phyloP scores from a whole-genome alignment of 1,284 basidiomycete genomes.

The Ustilago tritici region DNA sequence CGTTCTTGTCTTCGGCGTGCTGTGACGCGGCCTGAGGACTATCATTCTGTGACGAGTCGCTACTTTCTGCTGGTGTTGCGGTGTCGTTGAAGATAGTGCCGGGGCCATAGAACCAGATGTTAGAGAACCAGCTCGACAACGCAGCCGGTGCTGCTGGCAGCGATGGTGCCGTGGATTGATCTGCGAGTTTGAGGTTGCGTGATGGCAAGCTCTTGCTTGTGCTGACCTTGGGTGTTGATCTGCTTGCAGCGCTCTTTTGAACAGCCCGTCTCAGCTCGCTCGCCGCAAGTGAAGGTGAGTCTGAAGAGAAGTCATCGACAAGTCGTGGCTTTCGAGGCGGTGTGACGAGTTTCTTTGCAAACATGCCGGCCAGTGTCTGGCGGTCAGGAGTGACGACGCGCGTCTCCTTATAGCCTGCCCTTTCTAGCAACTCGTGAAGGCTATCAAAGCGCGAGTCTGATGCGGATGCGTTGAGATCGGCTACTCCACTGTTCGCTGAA shows the following conservation, averaged over 20 bases:
- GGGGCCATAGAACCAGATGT: slow-evolving; percentile 45
- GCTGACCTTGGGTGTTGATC: slow-evolving; percentile 18
- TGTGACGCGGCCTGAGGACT: neutral
- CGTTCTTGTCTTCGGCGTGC: neutral
- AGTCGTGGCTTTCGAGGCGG: slow-evolving; percentile 23
- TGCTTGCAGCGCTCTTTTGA: slow-evolving; percentile 16
- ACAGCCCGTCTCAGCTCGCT: slow-evolving; percentile 31
- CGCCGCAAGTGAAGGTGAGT: slow-evolving; percentile 43
- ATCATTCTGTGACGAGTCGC: neutral
- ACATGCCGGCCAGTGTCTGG: slow-evolving; percentile 36
- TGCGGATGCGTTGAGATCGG: neutral
- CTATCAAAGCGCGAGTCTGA: slow-evolving; percentile 56
- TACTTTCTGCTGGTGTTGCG: neutral
- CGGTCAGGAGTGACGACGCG: slow-evolving; percentile 62
- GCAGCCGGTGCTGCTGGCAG: slow-evolving; percentile 12
- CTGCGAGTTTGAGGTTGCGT: slow-evolving; percentile 20
- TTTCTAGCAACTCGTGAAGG: slow-evolving; percentile 63
- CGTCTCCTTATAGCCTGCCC: slow-evolving; percentile 68
- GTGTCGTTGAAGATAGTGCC: slow-evolving; percentile 22
- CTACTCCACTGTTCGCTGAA: neutral
- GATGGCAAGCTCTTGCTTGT: slow-evolving; percentile 44
- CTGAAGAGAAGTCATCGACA: slow-evolving; percentile 39
- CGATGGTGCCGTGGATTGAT: slow-evolving; percentile 6
- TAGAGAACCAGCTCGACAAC: slow-evolving; percentile 38
- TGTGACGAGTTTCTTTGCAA: slow-evolving; percentile 32